Conservation (phyloP, 2,329 filamentous ascomycete species). For the Didymosphaeria variabile region DNA sequence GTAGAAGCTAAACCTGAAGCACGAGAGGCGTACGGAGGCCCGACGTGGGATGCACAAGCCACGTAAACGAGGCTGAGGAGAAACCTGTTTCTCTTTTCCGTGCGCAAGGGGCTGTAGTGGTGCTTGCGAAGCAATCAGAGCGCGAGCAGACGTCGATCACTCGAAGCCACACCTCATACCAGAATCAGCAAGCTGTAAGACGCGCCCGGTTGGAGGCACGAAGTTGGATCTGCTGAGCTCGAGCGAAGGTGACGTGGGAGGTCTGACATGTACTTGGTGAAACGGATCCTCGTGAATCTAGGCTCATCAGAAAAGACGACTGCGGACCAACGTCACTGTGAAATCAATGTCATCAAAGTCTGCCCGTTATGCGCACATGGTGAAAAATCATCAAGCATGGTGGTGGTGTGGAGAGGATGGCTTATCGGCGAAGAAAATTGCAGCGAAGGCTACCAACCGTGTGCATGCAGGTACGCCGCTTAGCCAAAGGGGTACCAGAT, state of each 20-base stretch:
- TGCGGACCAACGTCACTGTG: constrained; percentile 7
- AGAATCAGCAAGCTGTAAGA: constrained; percentile 23
- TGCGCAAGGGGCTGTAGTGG: constrained; percentile 11
- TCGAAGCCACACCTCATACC: constrained; percentile 15
- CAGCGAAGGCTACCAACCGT: too few species aligned
- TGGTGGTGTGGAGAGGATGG: not conserved
- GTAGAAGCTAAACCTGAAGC: constrained; percentile 1
- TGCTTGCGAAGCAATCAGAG: constrained; percentile 16
- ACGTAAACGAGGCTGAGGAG: constrained; percentile 28
- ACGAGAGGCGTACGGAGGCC: not conserved
- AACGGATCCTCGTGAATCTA: not conserved
- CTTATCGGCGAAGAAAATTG: not conserved
- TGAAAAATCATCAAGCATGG: constrained; percentile 13
- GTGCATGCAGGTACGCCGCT: constrained; percentile 39
- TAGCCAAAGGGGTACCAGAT: constrained; percentile 24
- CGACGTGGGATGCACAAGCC: constrained; percentile 18
- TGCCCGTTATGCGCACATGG: not conserved
- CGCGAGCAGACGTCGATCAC: constrained; percentile 14
- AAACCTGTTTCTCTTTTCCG: constrained; percentile 24
- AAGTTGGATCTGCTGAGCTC: constrained; percentile 12
- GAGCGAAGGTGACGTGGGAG: constrained; percentile 22
- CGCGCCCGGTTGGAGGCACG: constrained; percentile 13
- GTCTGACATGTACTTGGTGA: constrained; percentile 11
- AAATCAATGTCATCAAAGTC: not conserved
- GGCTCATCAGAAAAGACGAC: not conserved